Evolutionary conservation across 2,329 filamentous ascomycete genomes (phyloP), one percentile per base, ranked within the genome.

Genomic region (Xylaria sp.): DNA sequence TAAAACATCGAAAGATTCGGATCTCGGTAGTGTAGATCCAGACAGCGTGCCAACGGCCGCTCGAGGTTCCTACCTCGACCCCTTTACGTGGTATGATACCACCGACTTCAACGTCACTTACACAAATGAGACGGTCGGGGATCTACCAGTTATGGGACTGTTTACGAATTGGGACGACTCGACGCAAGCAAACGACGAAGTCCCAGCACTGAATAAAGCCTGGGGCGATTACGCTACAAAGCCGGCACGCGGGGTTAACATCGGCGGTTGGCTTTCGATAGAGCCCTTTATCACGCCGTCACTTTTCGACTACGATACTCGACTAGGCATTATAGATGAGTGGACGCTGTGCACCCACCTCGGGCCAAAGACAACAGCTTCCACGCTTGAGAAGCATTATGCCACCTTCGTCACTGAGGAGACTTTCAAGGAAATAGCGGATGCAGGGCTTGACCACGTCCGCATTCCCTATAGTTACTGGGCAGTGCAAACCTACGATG

Each of bases 221-320:
- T 98, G 95, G 87, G 89, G 89, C 7, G 84, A 91, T 1, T 99
- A 98, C 75, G 88, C 90, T 1, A 89, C 88, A 25, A 90, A 86
- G 64, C 94, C 94, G 1, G 94, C 97, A 28, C 89, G 95, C 7
- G 96, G 96, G 0, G 93, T 98, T 44, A 98, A 97, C 76, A 79
- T 98, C 0, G 96, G 96, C 60, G 96, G 96, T 13, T 99, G 96
- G 96, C 87, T 99, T 1, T 92, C 92, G 2, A 83, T 99, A 13
- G 96, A 99, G 77, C 96, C 96, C 0, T 98, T 97, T 79, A 98
- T 99, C 78, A 95, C 93, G 3, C 96, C 96, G 0, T 98, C 94
- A 0, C 86, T 97, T 31, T 99, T 99, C 82, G 82, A 89, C 70
- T 87, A 87, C 70, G 93, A 91, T 78, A 83, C 84, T 5, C 78